phyloP scores from a whole-genome alignment of 2,329 filamentous ascomycete species.

The Sclerotiophoma versabilis region DNA sequence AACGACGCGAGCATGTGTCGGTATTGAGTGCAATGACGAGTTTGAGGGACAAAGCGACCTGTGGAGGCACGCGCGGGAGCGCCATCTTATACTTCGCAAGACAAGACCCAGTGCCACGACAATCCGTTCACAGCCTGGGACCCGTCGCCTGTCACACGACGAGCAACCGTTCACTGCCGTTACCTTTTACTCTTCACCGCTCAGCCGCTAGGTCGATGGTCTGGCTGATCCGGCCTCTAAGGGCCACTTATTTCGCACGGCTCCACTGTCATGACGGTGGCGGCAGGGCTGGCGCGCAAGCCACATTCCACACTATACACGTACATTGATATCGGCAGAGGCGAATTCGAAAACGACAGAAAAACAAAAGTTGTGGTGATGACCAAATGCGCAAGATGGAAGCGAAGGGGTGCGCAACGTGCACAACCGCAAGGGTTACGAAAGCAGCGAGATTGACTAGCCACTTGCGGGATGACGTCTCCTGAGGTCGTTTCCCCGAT shows the following conservation, averaged over 20 bases:
- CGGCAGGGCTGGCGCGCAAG: slow-evolving; percentile 1
- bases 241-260: slow-evolving; percentile 7
- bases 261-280: slow-evolving; percentile 7
- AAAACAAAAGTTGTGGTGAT: neutral
- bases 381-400: neutral
- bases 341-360: neutral
- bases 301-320: neutral
- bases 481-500: too few species aligned
- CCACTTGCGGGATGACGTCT: neutral
- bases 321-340: neutral
- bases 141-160: slow-evolving; percentile 2
- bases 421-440: neutral
- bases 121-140: slow-evolving; percentile 2
- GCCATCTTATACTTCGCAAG: slow-evolving; percentile 1
- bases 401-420: neutral
- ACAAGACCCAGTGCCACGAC: neutral
- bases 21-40: neutral
- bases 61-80: neutral
- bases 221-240: slow-evolving; percentile 5
- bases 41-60: neutral
- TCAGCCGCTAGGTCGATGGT: slow-evolving; percentile 7
- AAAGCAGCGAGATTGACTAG: neutral
- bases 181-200: slow-evolving; percentile 7
- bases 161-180: neutral
- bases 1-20: slow-evolving; percentile 17